Conservation (phyloP, 2,329 filamentous ascomycete genomes). For the Domatiomyces globalis region DNA sequence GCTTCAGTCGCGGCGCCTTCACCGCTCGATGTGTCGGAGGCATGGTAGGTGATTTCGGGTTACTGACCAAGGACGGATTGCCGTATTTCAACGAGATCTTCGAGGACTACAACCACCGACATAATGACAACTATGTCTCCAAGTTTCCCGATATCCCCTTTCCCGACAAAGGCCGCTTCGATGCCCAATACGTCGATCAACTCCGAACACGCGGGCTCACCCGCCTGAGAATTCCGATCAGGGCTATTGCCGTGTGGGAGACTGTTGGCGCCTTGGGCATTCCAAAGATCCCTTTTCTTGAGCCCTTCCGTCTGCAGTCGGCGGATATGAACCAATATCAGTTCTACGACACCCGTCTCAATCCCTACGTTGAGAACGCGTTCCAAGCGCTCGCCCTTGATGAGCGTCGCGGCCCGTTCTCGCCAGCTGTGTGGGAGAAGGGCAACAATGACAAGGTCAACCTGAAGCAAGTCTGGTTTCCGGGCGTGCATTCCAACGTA, state of each 20-base stretch:
- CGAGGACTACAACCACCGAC: constrained; percentile 21
- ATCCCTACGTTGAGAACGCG: constrained; percentile 22
- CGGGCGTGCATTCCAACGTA: constrained; percentile 35
- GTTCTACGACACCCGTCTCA: constrained; percentile 22
- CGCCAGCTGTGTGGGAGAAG: constrained; percentile 23
- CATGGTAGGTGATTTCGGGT: constrained; percentile 23
- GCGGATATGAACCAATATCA: constrained; percentile 20
- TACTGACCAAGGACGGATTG: constrained; percentile 21
- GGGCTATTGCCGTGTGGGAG: constrained; percentile 23
- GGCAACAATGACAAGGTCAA: constrained; percentile 19
- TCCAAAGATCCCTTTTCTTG: constrained; percentile 15
- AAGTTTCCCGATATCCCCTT: constrained; percentile 20
- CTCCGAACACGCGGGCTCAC: constrained; percentile 16
- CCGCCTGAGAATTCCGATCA: constrained; percentile 18
- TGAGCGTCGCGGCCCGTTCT: constrained; percentile 21
- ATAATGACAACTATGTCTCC: constrained; percentile 18
- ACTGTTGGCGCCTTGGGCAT: constrained; percentile 24
- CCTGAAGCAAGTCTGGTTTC: constrained; percentile 35
- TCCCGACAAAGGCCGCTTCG: constrained; percentile 18
- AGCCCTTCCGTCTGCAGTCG: constrained; percentile 8
- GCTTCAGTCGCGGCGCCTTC: constrained; percentile 27
- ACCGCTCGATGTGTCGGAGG: constrained; percentile 25
- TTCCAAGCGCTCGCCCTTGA: constrained; percentile 24
- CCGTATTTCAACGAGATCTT: constrained; percentile 21
- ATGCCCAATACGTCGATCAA: constrained; percentile 18